Percentiles rank a stretch among this genome's conserved stretches.
Conservation (phyloP, 2,329 filamentous ascomycete genomes). For the Talaromyces amestolkiae region DNA sequence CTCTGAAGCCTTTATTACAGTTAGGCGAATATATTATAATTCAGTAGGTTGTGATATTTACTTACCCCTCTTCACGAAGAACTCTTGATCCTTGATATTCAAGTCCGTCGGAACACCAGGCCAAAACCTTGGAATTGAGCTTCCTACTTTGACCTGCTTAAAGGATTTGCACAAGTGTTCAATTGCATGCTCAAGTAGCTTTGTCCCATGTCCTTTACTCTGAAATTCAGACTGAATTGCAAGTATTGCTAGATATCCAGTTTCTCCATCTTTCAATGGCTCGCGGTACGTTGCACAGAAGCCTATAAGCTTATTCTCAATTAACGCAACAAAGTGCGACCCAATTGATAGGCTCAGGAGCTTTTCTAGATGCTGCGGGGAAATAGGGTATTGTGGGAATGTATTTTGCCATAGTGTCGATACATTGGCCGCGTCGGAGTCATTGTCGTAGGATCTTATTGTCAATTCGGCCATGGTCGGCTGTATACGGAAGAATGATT, state of each 20-base stretch:
- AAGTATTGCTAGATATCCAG: conserved; percentile 6
- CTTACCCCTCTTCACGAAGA: conserved; percentile 9
- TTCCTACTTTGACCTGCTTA: conserved; percentile 2
- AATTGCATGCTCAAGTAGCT: neutral
- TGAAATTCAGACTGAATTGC: neutral
- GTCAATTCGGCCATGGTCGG: conserved; percentile 1
- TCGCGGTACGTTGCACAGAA: conserved; percentile 7
- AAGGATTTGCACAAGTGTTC: neutral
- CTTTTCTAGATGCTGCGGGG: neutral
- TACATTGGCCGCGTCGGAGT: neutral
- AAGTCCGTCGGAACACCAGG: conserved; percentile 10
- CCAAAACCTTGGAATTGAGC: conserved; percentile 12
- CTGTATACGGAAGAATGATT: no score
- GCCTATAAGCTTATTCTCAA: neutral
- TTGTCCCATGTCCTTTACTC: neutral
- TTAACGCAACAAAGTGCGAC: conserved; percentile 4
- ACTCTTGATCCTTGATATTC: neutral
- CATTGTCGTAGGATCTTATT: conserved; percentile 10
- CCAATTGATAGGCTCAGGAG: neutral
- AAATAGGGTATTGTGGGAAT: conserved; percentile 10
- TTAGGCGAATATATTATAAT: neutral
- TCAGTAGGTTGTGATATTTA: neutral
- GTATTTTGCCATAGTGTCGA: conserved; percentile 9
- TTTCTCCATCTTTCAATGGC: neutral
- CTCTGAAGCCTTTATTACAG: conserved; percentile 1